Percentiles rank a stretch among this genome's conserved stretches.
Evolutionary conservation across 2,329 filamentous ascomycete genomes (phyloP).

Genomic region (Aspergillus bombycis): DNA sequence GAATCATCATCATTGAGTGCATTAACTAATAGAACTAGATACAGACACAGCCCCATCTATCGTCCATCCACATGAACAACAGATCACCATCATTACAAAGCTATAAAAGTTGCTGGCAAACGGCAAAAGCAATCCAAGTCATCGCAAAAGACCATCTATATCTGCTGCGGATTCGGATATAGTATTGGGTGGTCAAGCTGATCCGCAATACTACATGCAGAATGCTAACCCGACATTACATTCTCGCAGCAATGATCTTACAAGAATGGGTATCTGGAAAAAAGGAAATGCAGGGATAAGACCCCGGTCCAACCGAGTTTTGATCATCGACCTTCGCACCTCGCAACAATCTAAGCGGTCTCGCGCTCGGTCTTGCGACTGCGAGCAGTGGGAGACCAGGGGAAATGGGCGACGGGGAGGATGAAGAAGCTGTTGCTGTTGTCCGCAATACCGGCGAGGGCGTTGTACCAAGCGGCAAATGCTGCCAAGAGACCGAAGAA

Average conservation of each 20-base stretch:
- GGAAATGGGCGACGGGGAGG: slow-evolving; percentile 90
- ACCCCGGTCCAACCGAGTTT: neutral
- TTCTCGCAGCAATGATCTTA: slow-evolving; percentile 23
- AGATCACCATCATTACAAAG: slow-evolving; percentile 14
- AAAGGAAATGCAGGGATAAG: slow-evolving; percentile 24
- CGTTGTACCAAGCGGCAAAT: slow-evolving; percentile 86
- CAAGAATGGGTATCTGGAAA: slow-evolving; percentile 38
- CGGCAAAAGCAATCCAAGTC: slow-evolving; percentile 7
- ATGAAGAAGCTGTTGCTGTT: slow-evolving; percentile 79
- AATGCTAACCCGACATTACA: neutral
- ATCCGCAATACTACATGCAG: neutral
- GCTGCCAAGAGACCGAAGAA: slow-evolving; percentile 79
- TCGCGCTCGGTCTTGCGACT: slow-evolving; percentile 58
- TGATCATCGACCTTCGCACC: slow-evolving; percentile 2
- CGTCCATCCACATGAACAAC: slow-evolving; percentile 5
- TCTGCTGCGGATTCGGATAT: slow-evolving; percentile 2
- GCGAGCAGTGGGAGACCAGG: slow-evolving; percentile 81
- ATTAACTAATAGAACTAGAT: slow-evolving; percentile 14
- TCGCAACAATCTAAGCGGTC: slow-evolving; percentile 30
- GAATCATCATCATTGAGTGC: neutral
- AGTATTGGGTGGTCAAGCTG: neutral
- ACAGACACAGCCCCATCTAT: slow-evolving; percentile 9
- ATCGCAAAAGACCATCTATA: slow-evolving; percentile 17
- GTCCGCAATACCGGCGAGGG: slow-evolving; percentile 79
- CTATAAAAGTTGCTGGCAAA: slow-evolving; percentile 7